These are phyloP conservation scores for Amanita exitialis DNA, from an alignment of 768 basidiomycete genomes.

Conservation along the genomic window DNA sequence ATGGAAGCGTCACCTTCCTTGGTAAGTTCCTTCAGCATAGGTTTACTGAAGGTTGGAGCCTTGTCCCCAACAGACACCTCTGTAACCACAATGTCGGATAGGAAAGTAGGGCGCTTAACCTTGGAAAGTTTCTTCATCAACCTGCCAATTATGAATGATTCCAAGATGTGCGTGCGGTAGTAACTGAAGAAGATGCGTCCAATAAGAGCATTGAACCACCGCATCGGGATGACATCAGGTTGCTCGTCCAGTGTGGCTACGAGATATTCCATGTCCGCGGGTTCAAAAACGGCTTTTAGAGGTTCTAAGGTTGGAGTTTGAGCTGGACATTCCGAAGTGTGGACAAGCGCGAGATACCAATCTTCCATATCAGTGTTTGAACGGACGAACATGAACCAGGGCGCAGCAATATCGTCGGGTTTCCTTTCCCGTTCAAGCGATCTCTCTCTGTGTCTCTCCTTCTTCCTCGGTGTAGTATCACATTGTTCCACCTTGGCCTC, in stretches of 20 bases:
- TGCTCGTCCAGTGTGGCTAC: conserved; percentile 84
- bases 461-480: conserved; percentile 17
- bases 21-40: conserved; percentile 96
- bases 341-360: conserved; percentile 81
- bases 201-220: conserved; percentile 93
- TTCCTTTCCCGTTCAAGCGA: conserved; percentile 27
- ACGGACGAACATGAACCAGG: conserved; percentile 93
- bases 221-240: conserved; percentile 93
- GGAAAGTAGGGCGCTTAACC: conserved; percentile 81
- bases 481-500: conserved; percentile 21
- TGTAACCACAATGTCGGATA: conserved; percentile 76
- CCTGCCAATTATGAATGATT: conserved; percentile 75
- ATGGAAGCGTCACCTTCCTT: conserved; percentile 88
- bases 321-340: conserved; percentile 57
- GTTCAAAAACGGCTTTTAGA: conserved; percentile 54
- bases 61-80: conserved; percentile 84
- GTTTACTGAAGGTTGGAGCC: conserved; percentile 85
- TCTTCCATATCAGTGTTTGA: conserved; percentile 93
- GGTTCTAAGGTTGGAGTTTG: conserved; percentile 54
- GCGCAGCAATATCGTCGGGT: conserved; percentile 40
- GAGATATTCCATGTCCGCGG: conserved; percentile 73
- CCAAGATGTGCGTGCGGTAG: conserved; percentile 76
- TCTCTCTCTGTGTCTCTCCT: conserved; percentile 28
- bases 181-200: conserved; percentile 90
- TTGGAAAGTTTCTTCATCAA: conserved; percentile 92